A percentile compares a stretch with the other conserved stretches of the same genome.
phyloP scores from a whole-genome alignment of 768 basidiomycete genomes.

The Sarcodon sp. region DNA sequence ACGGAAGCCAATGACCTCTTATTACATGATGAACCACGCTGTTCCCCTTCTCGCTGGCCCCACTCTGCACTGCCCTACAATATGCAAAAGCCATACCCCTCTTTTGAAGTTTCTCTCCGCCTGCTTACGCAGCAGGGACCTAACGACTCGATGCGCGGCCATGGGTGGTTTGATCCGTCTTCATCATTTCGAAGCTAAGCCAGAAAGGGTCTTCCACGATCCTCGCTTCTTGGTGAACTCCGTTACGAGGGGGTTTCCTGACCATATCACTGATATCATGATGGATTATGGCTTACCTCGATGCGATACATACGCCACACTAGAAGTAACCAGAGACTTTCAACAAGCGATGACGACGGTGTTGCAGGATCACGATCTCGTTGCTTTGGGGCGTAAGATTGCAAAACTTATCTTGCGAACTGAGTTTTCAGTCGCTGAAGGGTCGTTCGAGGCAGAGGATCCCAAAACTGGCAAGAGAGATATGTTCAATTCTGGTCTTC shows the following conservation, averaged over 20 bases:
- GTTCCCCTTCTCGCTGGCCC: conserved; percentile 30
- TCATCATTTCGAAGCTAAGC: conserved; percentile 27
- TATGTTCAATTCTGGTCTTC: conserved; percentile 33
- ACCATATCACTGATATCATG: conserved; percentile 31
- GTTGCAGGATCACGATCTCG: conserved; percentile 34
- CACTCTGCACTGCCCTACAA: conserved; percentile 29
- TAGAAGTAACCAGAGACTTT: conserved; percentile 27
- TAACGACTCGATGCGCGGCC: conserved; percentile 35
- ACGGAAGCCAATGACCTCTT: conserved; percentile 27
- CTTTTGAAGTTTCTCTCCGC: conserved; percentile 41
- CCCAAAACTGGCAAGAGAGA: conserved; percentile 28
- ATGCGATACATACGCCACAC: conserved; percentile 27
- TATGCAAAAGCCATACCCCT: conserved; percentile 29
- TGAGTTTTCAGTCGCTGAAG: conserved; percentile 51
- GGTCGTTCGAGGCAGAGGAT: conserved; percentile 34
- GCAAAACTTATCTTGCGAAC: conserved; percentile 38
- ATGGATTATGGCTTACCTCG: conserved; percentile 31
- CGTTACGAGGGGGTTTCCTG: conserved; percentile 28
- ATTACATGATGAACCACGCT: conserved; percentile 37
- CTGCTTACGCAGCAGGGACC: conserved; percentile 40
- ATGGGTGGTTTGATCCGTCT: conserved; percentile 42
- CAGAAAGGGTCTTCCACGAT: conserved; percentile 33
- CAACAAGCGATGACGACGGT: conserved; percentile 40
- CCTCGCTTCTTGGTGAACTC: conserved; percentile 30
- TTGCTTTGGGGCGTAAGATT: conserved; percentile 35